Conservation (phyloP, 192 early-diverging fungal genomes). For the Physocladia obscura region DNA sequence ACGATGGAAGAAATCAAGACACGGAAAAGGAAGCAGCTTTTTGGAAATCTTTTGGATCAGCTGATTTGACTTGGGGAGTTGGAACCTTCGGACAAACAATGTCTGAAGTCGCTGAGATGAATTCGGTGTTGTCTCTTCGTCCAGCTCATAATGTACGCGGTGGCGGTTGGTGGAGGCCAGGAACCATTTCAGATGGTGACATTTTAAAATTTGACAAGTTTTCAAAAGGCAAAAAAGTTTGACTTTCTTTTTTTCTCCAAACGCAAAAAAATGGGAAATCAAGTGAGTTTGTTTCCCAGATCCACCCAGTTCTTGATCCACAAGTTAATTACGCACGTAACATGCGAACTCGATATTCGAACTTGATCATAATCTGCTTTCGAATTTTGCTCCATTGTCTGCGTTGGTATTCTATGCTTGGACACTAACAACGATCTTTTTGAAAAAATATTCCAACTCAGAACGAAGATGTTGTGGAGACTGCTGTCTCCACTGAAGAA, state of each 20-base stretch:
- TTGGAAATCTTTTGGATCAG: slow-evolving; percentile 15
- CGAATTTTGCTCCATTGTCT: neutral
- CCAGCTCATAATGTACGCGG: neutral
- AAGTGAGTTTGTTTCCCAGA: neutral
- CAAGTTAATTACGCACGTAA: neutral
- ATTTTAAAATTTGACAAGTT: slow-evolving; percentile 29
- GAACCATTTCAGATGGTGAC: slow-evolving; percentile 21
- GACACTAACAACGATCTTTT: neutral
- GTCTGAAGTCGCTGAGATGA: slow-evolving; percentile 4
- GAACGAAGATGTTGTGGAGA: neutral
- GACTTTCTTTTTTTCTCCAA: too few relatives aligned
- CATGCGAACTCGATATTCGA: neutral
- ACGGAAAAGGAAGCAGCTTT: neutral
- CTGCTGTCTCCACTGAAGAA: neutral
- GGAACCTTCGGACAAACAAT: neutral
- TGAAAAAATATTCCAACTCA: neutral
- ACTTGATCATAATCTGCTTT: neutral
- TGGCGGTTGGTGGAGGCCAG: slow-evolving; percentile 39
- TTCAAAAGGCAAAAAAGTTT: slow-evolving; percentile 22
- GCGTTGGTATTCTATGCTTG: neutral
- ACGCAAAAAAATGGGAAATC: neutral
- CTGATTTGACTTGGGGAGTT: neutral
- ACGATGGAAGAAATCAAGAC: neutral
- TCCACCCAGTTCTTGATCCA: neutral
- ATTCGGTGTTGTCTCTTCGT: neutral